A percentile compares a stretch with the other conserved stretches of the same genome.
phyloP scores from a whole-genome alignment of 2,329 filamentous ascomycete genomes.

The Colletotrichum abscissum region DNA sequence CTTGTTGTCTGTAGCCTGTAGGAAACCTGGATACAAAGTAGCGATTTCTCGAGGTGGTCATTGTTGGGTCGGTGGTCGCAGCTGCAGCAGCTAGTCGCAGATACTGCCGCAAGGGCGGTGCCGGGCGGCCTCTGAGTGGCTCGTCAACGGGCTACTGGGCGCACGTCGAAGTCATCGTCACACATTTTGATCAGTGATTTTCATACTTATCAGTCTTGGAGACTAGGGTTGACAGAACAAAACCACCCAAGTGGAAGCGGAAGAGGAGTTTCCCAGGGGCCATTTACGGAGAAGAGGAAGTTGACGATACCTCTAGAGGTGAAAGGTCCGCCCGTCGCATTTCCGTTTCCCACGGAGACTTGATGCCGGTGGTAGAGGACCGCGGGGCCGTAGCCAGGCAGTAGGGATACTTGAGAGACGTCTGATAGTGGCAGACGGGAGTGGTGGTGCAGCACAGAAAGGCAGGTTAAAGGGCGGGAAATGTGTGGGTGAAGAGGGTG shows the following conservation, averaged over 20 bases:
- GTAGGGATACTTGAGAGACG: constrained; percentile 2
- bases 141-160: background rate
- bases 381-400: background rate
- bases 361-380: constrained; percentile 25
- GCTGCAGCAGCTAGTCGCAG: constrained; percentile 2
- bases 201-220: constrained; percentile 26
- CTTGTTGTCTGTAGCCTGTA: background rate
- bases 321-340: constrained; percentile 33
- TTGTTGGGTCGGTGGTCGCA: background rate
- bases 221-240: constrained; percentile 35
- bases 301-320: constrained; percentile 33
- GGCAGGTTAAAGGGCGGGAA: background rate
- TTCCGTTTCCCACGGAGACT: constrained; percentile 25
- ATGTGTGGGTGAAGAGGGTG: background rate
- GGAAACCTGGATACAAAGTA: too few species aligned
- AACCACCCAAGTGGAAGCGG: constrained; percentile 33
- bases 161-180: constrained; percentile 29
- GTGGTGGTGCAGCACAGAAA: background rate
- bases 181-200: constrained; percentile 14
- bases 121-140: constrained; percentile 24
- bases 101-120: constrained; percentile 21
- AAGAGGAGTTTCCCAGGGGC: constrained; percentile 21
- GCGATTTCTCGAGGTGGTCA: background rate
- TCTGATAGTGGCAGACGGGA: constrained; percentile 3
- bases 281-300: constrained; percentile 23